Base-by-base conservation (phyloP, 2,329 filamentous ascomycete species). In the Epichloe sylvatica region DNA sequence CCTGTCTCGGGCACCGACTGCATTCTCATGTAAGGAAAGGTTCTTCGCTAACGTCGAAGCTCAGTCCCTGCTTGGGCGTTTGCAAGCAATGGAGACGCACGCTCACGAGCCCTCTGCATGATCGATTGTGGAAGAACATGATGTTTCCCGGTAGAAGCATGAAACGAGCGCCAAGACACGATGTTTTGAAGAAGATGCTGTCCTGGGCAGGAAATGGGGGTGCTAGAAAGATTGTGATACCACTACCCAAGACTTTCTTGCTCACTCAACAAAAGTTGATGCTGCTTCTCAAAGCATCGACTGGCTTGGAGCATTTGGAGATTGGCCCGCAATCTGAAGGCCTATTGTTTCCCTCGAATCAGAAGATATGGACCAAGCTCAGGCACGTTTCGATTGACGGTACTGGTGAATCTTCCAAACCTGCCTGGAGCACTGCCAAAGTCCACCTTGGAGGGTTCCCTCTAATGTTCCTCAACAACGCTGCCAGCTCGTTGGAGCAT, bases 71-170 rank as follows among this genome's bases (percentile, higher is more conserved):
- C 40, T 49, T 66, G 13, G 45, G 55, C 30, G 66, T 68, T 6
- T 67, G 58, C 8, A 65, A 60, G 51, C 40, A 49, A 8, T 67
- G 66, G 66, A 60, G 56, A 30, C 51, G 46, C 12, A 58, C 57
- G n/a, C 55, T 68, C 11, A 58, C 56, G 8, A 56, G 57, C n/a
- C 56, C 50, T 15, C 60, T 59, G 19, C 62, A 62, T 46, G 54
- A 56, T 35, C 53, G 53, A 5, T 52, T 67, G 4, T 68, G 66
- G 66, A 59, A 58, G 36, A 49, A 52, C n/a, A 54, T 67, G 47
- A 40, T 56, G 6, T 67, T 67, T 41, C 55, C 53, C 2, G 56
- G 52, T 33, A 46, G 44, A 41, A 49, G 44, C n/a, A 49, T 49
- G 44, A 54, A 56, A 38, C 54, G 54, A 34, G 56, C 59, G 19